phyloP scores from a whole-genome alignment of 1,139 yeast genomes.

The Lodderomyces oxycetoniae region DNA sequence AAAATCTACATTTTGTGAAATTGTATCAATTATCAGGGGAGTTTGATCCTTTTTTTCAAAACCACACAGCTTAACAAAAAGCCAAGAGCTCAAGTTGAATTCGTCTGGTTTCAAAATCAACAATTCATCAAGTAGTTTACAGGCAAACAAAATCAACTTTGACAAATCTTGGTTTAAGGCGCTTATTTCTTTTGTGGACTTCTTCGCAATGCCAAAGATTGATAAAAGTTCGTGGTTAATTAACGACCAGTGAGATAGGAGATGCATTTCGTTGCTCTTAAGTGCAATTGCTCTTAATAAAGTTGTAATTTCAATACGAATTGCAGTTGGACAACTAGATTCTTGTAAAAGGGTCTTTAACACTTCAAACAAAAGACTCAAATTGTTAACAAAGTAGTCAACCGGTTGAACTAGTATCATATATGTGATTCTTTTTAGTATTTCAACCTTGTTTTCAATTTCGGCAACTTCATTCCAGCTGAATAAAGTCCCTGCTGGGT shows the following conservation, averaged over 20 bases:
- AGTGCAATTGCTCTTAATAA: slow-evolving; percentile 61
- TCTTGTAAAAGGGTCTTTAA: slow-evolving; percentile 16
- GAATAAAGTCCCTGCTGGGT: slow-evolving; percentile 55
- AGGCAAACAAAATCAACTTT: slow-evolving; percentile 50
- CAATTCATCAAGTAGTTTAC: slow-evolving; percentile 74
- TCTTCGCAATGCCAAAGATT: slow-evolving; percentile 37
- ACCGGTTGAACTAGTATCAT: slow-evolving; percentile 56
- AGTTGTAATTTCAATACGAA: slow-evolving; percentile 45
- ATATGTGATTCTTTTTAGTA: slow-evolving; percentile 57
- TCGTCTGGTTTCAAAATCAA: slow-evolving; percentile 69
- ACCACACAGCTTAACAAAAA: slow-evolving; percentile 69
- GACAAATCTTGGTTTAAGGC: slow-evolving; percentile 36
- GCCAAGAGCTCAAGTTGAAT: slow-evolving; percentile 79
- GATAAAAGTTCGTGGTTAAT: slow-evolving; percentile 57
- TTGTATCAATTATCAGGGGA: slow-evolving; percentile 38
- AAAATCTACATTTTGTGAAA: slow-evolving; percentile 40
- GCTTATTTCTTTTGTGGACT: slow-evolving; percentile 24
- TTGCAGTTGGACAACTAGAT: slow-evolving; percentile 28
- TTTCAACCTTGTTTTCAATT: slow-evolving; percentile 43
- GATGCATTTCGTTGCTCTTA: slow-evolving; percentile 58
- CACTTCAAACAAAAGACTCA: slow-evolving; percentile 49
- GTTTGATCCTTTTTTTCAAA: slow-evolving; percentile 43
- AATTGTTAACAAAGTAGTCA: slow-evolving; percentile 47
- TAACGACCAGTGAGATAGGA: slow-evolving; percentile 67
- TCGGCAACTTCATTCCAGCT: slow-evolving; percentile 74